A percentile compares a stretch with the other conserved stretches of the same genome.
Conservation (phyloP, 129 eudicot genomes). For the Flaveria linearis region DNA sequence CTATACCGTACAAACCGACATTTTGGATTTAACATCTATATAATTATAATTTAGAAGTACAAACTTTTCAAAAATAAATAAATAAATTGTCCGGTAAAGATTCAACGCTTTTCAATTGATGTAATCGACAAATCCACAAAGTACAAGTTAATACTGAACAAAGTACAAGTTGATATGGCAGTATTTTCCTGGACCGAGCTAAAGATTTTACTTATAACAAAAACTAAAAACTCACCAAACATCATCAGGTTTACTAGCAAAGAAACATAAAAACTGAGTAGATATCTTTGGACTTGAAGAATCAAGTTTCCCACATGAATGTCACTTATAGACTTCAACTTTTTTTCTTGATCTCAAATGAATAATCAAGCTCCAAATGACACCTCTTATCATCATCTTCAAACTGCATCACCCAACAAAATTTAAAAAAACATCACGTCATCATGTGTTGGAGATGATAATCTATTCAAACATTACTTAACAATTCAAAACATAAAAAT, state of each 20-base stretch:
- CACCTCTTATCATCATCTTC: constrained; percentile 82
- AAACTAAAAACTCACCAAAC: constrained; percentile 28
- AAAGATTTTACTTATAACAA: constrained; percentile 11
- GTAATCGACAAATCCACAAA: constrained; percentile 14
- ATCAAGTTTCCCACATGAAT: constrained; percentile 17
- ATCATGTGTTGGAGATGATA: neutral
- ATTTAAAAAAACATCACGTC: neutral
- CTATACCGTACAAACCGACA: too few species aligned
- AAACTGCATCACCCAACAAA: constrained; percentile 51
- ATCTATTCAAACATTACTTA: neutral
- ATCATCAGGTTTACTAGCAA: constrained; percentile 24
- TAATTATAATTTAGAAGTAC: neutral
- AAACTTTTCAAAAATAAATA: neutral
- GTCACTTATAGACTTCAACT: constrained; percentile 23
- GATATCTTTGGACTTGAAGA: constrained; percentile 25
- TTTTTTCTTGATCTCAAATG: constrained; percentile 71
- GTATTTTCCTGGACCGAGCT: constrained; percentile 4
- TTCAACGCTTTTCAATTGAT: neutral
- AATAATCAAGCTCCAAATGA: constrained; percentile 78
- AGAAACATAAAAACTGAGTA: neutral
- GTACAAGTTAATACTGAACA: constrained; percentile 28
- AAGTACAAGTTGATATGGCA: constrained; percentile 21
- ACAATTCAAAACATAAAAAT: neutral
- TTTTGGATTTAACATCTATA: too few species aligned
- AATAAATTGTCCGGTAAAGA: neutral